These are phyloP conservation scores for Falciphora oryzae DNA, from an alignment of 2,329 filamentous ascomycete genomes.

Conservation along the genomic window DNA sequence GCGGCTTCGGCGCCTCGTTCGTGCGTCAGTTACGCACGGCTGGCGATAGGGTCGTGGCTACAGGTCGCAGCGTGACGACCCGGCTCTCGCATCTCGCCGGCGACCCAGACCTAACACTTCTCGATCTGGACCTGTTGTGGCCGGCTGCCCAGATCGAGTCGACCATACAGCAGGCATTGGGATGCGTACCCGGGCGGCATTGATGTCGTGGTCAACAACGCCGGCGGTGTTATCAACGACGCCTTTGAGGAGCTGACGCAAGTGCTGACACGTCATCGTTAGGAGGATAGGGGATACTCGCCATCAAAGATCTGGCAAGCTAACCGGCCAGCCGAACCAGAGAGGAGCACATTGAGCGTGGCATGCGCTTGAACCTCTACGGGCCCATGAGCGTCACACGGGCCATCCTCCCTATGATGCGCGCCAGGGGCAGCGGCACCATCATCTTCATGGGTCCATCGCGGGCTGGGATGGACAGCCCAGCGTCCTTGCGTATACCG, in stretches of 20 bases:
- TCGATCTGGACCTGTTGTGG: too few species aligned
- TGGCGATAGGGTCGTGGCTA: conserved; percentile 36
- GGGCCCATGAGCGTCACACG: conserved; percentile 31
- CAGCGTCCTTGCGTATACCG: conserved; percentile 18
- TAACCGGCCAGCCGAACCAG: too few species aligned
- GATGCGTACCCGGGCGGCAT: conserved; percentile 11
- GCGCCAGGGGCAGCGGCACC: conserved; percentile 24
- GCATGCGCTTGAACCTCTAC: conserved; percentile 31
- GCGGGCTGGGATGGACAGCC: conserved; percentile 14
- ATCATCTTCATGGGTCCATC: conserved; percentile 29
- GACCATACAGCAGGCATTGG: conserved; percentile 19
- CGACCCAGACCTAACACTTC: too few species aligned
- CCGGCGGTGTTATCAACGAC: conserved; percentile 22
- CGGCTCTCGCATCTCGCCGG: too few species aligned
- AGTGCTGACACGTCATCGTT: too few species aligned
- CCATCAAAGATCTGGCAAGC: too few species aligned
- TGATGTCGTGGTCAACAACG: conserved; percentile 15
- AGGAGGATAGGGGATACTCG: too few species aligned
- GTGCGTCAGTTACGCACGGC: conserved; percentile 29
- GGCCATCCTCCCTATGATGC: conserved; percentile 27
- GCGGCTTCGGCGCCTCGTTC: conserved; percentile 34
- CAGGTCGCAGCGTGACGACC: conserved; percentile 23
- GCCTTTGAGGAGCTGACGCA: conserved; percentile 12
- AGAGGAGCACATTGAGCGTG: conserved; percentile 20
- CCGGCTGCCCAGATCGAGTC: conserved; percentile 16